Evolutionary conservation across 2,329 filamentous ascomycete genomes (phyloP).

Genomic region (Paraconiothyrium brasiliense): DNA sequence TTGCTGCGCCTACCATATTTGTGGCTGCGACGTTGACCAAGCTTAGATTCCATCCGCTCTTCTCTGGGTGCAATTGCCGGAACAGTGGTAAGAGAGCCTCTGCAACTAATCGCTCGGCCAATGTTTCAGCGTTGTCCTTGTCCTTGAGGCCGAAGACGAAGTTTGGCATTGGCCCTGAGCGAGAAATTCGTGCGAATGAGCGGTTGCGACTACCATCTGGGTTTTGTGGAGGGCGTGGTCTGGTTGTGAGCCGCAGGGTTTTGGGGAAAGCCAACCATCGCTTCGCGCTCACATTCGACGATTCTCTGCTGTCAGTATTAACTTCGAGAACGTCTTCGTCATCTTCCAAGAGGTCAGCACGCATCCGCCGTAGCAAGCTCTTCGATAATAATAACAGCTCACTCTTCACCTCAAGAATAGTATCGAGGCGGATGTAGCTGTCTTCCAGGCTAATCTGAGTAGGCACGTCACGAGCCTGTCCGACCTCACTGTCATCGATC

Average conservation of each 20-base stretch:
- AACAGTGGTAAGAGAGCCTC: constrained; percentile 78
- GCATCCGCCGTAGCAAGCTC: constrained; percentile 81
- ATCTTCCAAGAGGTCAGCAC: constrained; percentile 73
- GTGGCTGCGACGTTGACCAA: constrained; percentile 87
- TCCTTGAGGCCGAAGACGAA: constrained; percentile 75
- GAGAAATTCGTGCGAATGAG: constrained; percentile 75
- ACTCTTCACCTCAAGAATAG: constrained; percentile 68
- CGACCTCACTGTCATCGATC: constrained; percentile 78
- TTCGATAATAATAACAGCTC: constrained; percentile 74
- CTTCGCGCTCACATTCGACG: constrained; percentile 23
- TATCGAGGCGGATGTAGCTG: constrained; percentile 79
- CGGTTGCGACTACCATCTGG: constrained; percentile 64
- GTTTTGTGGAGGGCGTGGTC: constrained; percentile 66
- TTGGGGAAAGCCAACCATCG: constrained; percentile 83
- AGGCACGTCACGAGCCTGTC: constrained; percentile 74
- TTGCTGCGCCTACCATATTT: constrained; percentile 72
- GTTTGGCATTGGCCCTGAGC: constrained; percentile 75
- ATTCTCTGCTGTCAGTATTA: background rate
- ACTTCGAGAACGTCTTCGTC: constrained; percentile 48
- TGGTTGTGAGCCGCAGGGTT: constrained; percentile 82
- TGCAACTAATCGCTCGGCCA: constrained; percentile 74
- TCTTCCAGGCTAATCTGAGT: constrained; percentile 69
- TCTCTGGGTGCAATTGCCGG: constrained; percentile 74
- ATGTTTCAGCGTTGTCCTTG: constrained; percentile 63
- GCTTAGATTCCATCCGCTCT: constrained; percentile 78